Evolutionary conservation across 2,329 filamentous ascomycete genomes (phyloP), one percentile per base, ranked within the genome.

Genomic region (Alternaria infectoria): DNA sequence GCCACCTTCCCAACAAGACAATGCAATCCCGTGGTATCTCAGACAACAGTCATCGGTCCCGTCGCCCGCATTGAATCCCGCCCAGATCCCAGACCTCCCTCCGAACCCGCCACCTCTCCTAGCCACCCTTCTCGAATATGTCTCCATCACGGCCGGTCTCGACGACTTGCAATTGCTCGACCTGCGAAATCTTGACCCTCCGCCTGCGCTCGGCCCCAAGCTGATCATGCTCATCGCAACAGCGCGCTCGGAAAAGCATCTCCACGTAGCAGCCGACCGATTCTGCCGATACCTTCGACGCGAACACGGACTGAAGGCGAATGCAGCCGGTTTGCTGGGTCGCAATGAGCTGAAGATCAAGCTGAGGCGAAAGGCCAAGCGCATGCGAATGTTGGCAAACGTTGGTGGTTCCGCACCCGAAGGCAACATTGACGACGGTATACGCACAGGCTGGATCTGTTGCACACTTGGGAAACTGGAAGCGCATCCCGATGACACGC

Each of bases 361-460:
- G 77, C 81, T 97, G 66, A 86, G 91, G 36, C 86, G 96, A 45
- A 91, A 94, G 77, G 89, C 91, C 8, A 92, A 93, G 77, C 90
- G 91, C 71, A 91, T 93, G 30, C 93, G 93, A 78, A 83, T 97
- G 64, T 83, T 97, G 69, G 93, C 92, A 13, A 91, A 87, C 62
- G 87, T 88, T 0, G 88, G 89, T n/a, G 85, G 74, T 4, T 61
- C 69, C 1, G 65, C 73, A 17, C 84, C 88, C 6, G 87, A 88
- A 11, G 85, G 86, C 13, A 86, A 86, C 51, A 83, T 86, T 2
- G 94, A 97, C 71, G 93, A 97, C 74, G 95, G 94, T 3, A 92
- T 97, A 56, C 90, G 91, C 12, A 97, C 95, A 1, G 94, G 93
- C 10, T 99, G 96, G 96, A 91, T 99, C 19, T 99, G 96, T 80